Evolutionary conservation across 2,329 filamentous ascomycete species (phyloP), one percentile per base, ranked within the genome.

Genomic region (Aspergillus brasiliensis): DNA sequence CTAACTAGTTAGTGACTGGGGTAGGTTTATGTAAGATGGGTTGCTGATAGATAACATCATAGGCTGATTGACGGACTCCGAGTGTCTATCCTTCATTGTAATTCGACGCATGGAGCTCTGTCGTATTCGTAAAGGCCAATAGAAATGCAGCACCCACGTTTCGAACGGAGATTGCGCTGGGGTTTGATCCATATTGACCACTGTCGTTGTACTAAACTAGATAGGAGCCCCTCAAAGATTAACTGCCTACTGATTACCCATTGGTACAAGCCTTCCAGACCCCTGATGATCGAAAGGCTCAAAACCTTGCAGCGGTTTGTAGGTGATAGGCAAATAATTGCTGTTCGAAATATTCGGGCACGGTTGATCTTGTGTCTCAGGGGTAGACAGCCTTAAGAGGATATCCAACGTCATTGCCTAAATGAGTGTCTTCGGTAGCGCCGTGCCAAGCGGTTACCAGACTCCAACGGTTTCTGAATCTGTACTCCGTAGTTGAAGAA

Each of bases 91-190:
- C 25, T 25, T 27, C 23, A 49, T 5, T 17, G n/a, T 48, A n/a
- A 17, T 25, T 48, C 21, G 23, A 48, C 44, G 44, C 21, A 48
- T 48, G 44, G 23, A 15, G 23, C 23, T 27, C 25, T 34, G 31
- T 34, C 31, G 31, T 34, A 34, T 34, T 34, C 31, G 31, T 34
- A 34, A 13, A 44, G 10, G 6, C 51, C 37, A 54, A 54, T 54
- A 28, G 15, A 27, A 54, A 2, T 11, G 51, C 37, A 25, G 23
- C 37, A 8, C 51, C 34, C 27, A 27, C 37, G 38, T 42, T 54
- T 42, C 37, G 25, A 42, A 44, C 38, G 51, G 51, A 54, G 51
- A 54, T 42, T 54, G 51, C 38, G 23, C 51, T 37, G 51, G 51
- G 19, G 21, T 25, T 13, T 27, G 44, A 27, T 25, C 44, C 44